Evolutionary conservation across 2,329 filamentous ascomycete genomes (phyloP), one percentile per base, ranked within the genome.

Genomic region (Verticillium zaregamsianum): DNA sequence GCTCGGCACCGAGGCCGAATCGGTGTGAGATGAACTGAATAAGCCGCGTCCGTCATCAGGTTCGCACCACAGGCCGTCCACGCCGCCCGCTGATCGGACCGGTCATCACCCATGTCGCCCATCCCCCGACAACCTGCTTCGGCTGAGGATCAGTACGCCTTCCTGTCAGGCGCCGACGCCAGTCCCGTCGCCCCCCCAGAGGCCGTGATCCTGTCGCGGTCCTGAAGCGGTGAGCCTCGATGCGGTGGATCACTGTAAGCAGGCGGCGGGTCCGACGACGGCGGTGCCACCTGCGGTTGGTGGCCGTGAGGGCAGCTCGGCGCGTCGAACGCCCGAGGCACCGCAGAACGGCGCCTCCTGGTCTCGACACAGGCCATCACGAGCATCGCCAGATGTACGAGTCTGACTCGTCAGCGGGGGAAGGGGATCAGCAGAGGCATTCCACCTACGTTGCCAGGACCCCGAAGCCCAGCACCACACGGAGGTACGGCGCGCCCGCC

Each of bases 401-500:
- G 3, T 20, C 45, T 52, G 11, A 20, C 33, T 2, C 11, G 20
- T 23, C 12, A 23, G n/a, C 23, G n/a, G 23, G 45, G 3, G 14
- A 6, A 45, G 6, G 8, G 39, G 39, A 17, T 7, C 1, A 20
- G 15, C 9, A 49, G 40, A 17, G 1, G n/a, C 11, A 20, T 23
- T 52, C 23, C 37, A 64, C 64, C 3, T 62, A 64, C 64, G 63
- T 55, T 39, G 63, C 55, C 14, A 66, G 35, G 28, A 64, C 23
- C 2, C 64, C 64, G 32, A 66, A 64, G 45, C 33, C 61, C 20
- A 64, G 49, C 9, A 63, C 52, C 12, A 66, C 59, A 2, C 60
- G 40, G 1, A 66, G 58, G 20, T 64, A 64, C 17, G 62, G 63
- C 2, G 35, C 49, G 20, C 63, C 64, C 5, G 32, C 59, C 33